Evolutionary conservation across 176 grass and related monocot species (phyloP), one percentile per base, ranked within the genome.

Genomic region (Typha latifolia): DNA sequence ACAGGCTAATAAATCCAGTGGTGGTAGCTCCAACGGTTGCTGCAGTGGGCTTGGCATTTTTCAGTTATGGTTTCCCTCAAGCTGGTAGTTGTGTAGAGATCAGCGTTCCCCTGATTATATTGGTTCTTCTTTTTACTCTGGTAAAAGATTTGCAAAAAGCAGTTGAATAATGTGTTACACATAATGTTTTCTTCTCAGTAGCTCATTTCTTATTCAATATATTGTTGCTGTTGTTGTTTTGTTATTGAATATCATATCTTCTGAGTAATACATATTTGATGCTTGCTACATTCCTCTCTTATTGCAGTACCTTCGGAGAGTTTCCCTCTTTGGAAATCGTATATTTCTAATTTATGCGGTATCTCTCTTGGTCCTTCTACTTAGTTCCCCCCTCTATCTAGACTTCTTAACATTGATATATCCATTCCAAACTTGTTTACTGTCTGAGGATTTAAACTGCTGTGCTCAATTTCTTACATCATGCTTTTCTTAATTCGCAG

Each of bases 11-110:
- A 85, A 99, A 99, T 74, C 89, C 94, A 43, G 94, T 99, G 32
- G 94, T 99, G 2, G 94, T 99, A 66, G 89, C 94, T 67, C 94
- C 94, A 59, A 90, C 89, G 34, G 87, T 93, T 75, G 94, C 94
- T 68, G 83, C 76, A 64, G 73, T 99, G 61, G 94, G 94, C 78
- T 86, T 99, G 73, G 69, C 89, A 2, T 90, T 85, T 84, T 93
- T 99, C 77, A 87, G 94, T 84, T 99, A 90, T 72, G 94, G 89
- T 62, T 99, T 99, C 66, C 94, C 94, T 75, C 89, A 90, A 79
- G 94, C 94, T 87, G 94, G 94, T 53, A 93, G 76, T 72, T 93
- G 94, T 64, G 73, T 87, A 56, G 86, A 99, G 76, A 99, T 99
- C 43, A 99, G 89, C 72, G 70, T 87, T 83, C 95, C 95, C 67